Evolutionary conservation across 2,329 filamentous ascomycete genomes (phyloP), one percentile per base, ranked within the genome.

Genomic region (Fusarium piperis): DNA sequence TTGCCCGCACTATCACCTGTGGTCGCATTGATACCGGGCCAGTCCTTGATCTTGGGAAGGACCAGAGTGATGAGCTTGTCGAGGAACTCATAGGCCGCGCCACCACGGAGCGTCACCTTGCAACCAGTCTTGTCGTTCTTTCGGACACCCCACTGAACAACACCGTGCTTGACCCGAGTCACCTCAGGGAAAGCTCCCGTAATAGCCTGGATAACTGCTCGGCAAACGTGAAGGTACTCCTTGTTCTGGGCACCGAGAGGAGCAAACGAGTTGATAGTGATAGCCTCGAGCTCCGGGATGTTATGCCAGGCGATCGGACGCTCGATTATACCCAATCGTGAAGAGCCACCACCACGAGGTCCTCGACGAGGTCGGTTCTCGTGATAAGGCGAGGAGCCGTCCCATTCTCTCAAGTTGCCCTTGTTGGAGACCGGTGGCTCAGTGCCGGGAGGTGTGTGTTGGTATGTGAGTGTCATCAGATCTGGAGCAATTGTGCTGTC

Each of bases 1-100:
- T 98, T 98, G 38, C 96, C 96, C 68, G 92, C 92, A 78, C 90
- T 91, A 81, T 99, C 96, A 78, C 96, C 96, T 39, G 93, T 93
- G 46, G 77, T 80, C 65, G 82, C 86, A 73, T 83, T 79, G 62
- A 90, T 78, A 20, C 96, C 96, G 62, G 89, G 90, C 93, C 94
- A 99, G 76, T 99, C 96, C 86, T 98, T 99, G 83, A 99, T 97
- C 78, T 91, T 93, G 39, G 96, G 96, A 79, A 98, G 87, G 7
- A 99, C 95, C 10, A 98, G 86, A 79, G 97, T 94, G 62, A 98
- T 87, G 74, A 94, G 86, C 85, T 97, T 97, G 78, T 95, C 93
- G 48, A 99, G 79, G 81, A 99, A 98, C 80, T 98, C 92, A 70
- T 94, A 93, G 77, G 97, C 96, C 65, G 92, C 88, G 79, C 96